Percentiles rank a stretch among this genome's conserved stretches.
These are phyloP conservation scores for Tetrapisispora taiwanensis DNA, from an alignment of 805 yeast species.

Conservation along the genomic window DNA sequence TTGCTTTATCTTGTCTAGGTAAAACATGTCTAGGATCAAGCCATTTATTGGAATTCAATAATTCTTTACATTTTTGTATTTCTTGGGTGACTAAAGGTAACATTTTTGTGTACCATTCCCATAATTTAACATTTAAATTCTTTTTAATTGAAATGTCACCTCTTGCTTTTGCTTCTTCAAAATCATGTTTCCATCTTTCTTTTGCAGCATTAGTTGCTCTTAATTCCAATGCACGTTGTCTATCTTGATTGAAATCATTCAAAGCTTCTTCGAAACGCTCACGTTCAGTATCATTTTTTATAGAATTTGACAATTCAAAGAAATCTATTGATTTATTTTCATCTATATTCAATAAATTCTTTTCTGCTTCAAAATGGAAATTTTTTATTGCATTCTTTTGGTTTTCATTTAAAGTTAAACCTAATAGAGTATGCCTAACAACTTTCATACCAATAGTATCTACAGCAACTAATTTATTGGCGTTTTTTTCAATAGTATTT, in stretches of 20 bases:
- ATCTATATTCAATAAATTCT: slow-evolving; percentile 27
- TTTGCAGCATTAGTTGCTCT: slow-evolving; percentile 78
- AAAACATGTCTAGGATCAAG: slow-evolving; percentile 1
- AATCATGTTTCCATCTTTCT: slow-evolving; percentile 80
- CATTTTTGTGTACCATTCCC: slow-evolving; percentile 75
- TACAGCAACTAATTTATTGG: slow-evolving; percentile 50
- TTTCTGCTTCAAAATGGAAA: slow-evolving; percentile 29
- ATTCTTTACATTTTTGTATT: slow-evolving; percentile 41
- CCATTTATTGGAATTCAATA: slow-evolving; percentile 17
- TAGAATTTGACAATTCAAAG: slow-evolving; percentile 50
- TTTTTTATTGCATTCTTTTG: slow-evolving; percentile 25
- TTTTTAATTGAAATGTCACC: slow-evolving; percentile 48
- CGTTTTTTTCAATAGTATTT: slow-evolving; percentile 44
- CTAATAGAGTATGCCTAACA: slow-evolving; percentile 63
- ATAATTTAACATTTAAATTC: slow-evolving; percentile 61
- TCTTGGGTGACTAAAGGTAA: slow-evolving; percentile 63
- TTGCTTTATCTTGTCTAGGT: slow-evolving; percentile 28
- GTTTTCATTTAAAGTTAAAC: slow-evolving; percentile 30
- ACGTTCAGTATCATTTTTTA: slow-evolving; percentile 40
- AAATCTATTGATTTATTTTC: slow-evolving; percentile 39
- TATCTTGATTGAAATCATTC: slow-evolving; percentile 58
- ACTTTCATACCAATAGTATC: slow-evolving; percentile 70
- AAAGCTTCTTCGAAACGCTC: slow-evolving; percentile 53
- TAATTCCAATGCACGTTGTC: slow-evolving; percentile 66
- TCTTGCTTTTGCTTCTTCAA: slow-evolving; percentile 51